Percentiles rank a stretch among this genome's conserved stretches.
Conservation (phyloP, 441 rosid genomes). For the Pelargonium cotyledonis region DNA sequence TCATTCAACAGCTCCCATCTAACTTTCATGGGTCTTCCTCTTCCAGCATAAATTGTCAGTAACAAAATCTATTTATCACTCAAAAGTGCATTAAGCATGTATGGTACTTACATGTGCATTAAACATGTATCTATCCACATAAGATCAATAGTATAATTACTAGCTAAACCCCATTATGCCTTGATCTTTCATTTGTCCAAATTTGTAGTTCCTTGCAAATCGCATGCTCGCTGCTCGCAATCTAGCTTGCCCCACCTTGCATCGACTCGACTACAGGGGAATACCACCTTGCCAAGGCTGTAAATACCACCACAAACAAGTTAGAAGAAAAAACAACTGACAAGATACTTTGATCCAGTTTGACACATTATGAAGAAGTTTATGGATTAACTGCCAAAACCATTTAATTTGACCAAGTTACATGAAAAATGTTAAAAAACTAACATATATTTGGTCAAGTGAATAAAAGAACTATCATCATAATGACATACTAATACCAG, state of each 20-base stretch:
- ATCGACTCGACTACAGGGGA: conserved; percentile 84
- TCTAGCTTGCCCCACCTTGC: conserved; percentile 99
- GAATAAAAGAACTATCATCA: not conserved
- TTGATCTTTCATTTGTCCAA: not conserved
- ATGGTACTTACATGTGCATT: not conserved
- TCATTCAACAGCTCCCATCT: no score
- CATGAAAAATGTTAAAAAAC: not conserved
- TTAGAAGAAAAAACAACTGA: not conserved
- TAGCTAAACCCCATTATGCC: not conserved
- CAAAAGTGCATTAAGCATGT: not conserved
- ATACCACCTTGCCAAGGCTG: conserved; percentile 73
- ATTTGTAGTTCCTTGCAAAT: conserved; percentile 58
- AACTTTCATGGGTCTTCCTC: no score
- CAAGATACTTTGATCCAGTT: not conserved
- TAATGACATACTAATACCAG: not conserved
- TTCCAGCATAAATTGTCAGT: no score
- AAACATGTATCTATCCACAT: not conserved
- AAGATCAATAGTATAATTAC: not conserved
- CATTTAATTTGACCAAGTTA: not conserved
- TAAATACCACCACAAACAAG: conserved; percentile 7
- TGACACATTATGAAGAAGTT: not conserved
- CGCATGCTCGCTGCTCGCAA: conserved; percentile 79
- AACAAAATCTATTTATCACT: not conserved
- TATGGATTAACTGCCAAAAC: not conserved
- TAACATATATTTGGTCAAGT: not conserved